A percentile compares a stretch with the other conserved stretches of the same genome.
phyloP scores from a whole-genome alignment of 768 basidiomycete species.

The Crepidotus variabilis region DNA sequence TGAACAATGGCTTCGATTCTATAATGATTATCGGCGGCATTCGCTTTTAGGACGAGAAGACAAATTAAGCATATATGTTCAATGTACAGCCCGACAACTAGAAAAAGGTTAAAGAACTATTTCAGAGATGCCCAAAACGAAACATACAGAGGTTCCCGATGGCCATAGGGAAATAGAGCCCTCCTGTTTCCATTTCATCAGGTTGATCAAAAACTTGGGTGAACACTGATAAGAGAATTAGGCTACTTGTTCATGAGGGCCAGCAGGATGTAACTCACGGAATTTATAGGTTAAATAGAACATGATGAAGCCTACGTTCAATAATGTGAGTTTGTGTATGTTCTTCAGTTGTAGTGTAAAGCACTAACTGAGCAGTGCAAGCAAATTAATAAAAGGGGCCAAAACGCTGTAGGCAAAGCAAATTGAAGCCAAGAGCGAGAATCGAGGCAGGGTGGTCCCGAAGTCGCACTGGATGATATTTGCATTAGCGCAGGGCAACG shows the following conservation, averaged over 20 bases:
- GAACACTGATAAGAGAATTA: conserved; percentile 29
- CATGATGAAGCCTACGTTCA: conserved; percentile 41
- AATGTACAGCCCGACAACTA: conserved; percentile 70
- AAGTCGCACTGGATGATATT: conserved; percentile 39
- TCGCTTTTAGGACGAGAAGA: conserved; percentile 59
- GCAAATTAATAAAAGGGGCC: conserved; percentile 62
- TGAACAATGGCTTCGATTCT: conserved; percentile 33
- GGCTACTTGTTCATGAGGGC: neutral
- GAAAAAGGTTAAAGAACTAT: neutral
- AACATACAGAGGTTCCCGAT: conserved; percentile 46
- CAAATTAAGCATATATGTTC: conserved; percentile 63
- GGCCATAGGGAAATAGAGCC: conserved; percentile 41
- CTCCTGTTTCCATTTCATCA: conserved; percentile 44
- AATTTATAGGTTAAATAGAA: conserved; percentile 62
- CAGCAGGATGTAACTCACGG: conserved; percentile 25
- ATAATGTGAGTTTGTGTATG: neutral
- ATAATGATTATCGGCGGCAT: neutral
- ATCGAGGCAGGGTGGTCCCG: conserved; percentile 42
- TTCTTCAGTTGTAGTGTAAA: neutral
- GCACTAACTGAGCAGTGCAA: conserved; percentile 51
- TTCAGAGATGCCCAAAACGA: neutral
- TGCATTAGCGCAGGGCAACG: neutral
- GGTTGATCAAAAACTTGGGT: conserved; percentile 52
- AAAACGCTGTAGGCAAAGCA: conserved; percentile 58
- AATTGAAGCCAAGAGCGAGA: conserved; percentile 51